Percentiles rank a stretch among this genome's conserved stretches.
Conservation (phyloP, 2,329 filamentous ascomycete species). For the Trichophyton simii region DNA sequence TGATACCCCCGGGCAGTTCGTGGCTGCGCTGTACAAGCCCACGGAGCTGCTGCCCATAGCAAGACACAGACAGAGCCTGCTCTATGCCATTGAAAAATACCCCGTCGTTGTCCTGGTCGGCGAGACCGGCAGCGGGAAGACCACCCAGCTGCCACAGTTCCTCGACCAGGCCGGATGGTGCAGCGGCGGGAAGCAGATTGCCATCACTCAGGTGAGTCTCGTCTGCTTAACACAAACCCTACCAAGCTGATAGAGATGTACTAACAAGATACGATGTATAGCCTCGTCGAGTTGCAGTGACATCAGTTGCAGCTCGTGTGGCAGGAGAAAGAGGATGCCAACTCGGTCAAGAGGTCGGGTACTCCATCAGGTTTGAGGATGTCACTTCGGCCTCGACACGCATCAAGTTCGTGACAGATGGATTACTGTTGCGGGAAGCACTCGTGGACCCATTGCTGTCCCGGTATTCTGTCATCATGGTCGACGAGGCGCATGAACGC, state of each 20-base stretch:
- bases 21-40: conserved; percentile 78
- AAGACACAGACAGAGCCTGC: conserved; percentile 61
- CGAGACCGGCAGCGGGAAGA: conserved; percentile 90
- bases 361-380: conserved; percentile 87
- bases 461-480: conserved; percentile 90
- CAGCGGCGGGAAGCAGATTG: conserved; percentile 66
- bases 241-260: background rate
- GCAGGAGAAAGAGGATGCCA: conserved; percentile 81
- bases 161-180: conserved; percentile 85
- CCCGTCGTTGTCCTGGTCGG: conserved; percentile 82
- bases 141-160: conserved; percentile 88
- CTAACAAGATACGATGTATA: conserved; percentile 26
- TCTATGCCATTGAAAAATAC: conserved; percentile 75
- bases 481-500: conserved; percentile 91
- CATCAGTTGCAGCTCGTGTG: conserved; percentile 75
- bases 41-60: conserved; percentile 74
- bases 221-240: background rate
- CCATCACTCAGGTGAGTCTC: conserved; percentile 67
- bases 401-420: conserved; percentile 94
- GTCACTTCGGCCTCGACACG: conserved; percentile 70
- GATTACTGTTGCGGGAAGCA: conserved; percentile 78
- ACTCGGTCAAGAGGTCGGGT: conserved; percentile 81
- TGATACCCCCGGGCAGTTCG: conserved; percentile 40
- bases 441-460: conserved; percentile 84
- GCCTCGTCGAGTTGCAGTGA: conserved; percentile 82